These are phyloP conservation scores for Neoboletus subvelutipes DNA, from an alignment of 768 basidiomycete species.

Conservation along the genomic window DNA sequence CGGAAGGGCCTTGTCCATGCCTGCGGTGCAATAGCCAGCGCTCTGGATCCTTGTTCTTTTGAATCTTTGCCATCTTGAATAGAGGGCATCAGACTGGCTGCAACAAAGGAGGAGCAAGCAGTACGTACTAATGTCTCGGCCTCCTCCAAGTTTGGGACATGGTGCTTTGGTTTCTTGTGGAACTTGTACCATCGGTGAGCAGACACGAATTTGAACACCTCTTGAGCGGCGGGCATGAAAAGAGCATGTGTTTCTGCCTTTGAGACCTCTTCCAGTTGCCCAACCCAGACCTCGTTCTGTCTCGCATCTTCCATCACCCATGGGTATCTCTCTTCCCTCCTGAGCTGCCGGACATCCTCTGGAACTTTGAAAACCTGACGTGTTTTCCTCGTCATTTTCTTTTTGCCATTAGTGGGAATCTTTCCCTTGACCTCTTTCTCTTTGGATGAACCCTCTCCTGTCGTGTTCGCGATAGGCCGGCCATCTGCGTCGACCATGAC, in stretches of 20 bases:
- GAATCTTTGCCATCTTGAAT: constrained; percentile 40
- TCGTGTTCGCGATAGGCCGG: constrained; percentile 51
- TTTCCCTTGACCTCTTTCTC: constrained; percentile 46
- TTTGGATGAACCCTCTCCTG: constrained; percentile 32
- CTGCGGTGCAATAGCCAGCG: constrained; percentile 66
- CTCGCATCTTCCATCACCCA: constrained; percentile 88
- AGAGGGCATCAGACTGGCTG: neutral
- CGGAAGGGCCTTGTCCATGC: constrained; percentile 57
- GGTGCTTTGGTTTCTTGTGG: constrained; percentile 78
- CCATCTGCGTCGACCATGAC: constrained; percentile 85
- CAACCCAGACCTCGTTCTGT: constrained; percentile 74
- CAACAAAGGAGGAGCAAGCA: neutral
- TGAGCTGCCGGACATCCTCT: constrained; percentile 72
- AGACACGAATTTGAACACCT: constrained; percentile 85
- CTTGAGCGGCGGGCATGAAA: constrained; percentile 80
- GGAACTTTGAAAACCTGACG: constrained; percentile 80
- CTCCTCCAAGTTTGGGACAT: constrained; percentile 64
- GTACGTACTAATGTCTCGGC: constrained; percentile 63
- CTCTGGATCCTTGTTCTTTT: constrained; percentile 74
- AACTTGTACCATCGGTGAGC: constrained; percentile 92
- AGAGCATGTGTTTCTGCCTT: constrained; percentile 74
- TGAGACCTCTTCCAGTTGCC: constrained; percentile 73
- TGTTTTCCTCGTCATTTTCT: constrained; percentile 79
- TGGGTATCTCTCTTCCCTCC: constrained; percentile 84
- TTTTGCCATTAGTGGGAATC: constrained; percentile 50